Evolutionary conservation across 495 filamentous ascomycete species (phyloP).

Genomic region (Penicillium longicatenatum): DNA sequence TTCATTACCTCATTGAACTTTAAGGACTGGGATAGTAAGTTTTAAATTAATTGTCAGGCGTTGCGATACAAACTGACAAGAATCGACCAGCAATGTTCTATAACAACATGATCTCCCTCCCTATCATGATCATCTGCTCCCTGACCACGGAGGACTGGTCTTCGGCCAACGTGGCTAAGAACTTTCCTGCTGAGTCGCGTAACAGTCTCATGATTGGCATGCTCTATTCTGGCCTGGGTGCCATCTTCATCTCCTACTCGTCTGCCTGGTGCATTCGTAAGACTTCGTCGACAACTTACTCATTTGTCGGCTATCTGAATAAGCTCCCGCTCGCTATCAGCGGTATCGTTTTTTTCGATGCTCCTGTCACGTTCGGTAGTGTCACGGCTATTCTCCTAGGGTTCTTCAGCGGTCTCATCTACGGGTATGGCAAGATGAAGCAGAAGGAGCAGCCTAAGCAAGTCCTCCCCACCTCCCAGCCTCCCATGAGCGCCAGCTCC

Average conservation of each 20-base stretch:
- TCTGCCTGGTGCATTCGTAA: slow-evolving; percentile 98
- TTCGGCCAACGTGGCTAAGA: slow-evolving; percentile 73
- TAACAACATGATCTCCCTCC: slow-evolving; percentile 98
- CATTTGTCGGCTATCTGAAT: slow-evolving; percentile 97
- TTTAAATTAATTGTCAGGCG: not conserved
- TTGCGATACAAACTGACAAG: not conserved
- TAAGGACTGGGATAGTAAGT: slow-evolving; percentile 98
- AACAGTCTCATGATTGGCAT: slow-evolving; percentile 81
- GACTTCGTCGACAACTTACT: slow-evolving; percentile 95
- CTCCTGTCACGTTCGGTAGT: slow-evolving; percentile 85
- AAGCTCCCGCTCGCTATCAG: slow-evolving; percentile 93
- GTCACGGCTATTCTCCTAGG: slow-evolving; percentile 87
- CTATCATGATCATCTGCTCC: slow-evolving; percentile 81
- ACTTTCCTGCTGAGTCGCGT: slow-evolving; percentile 80
- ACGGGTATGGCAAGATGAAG: slow-evolving; percentile 86
- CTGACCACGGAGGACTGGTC: slow-evolving; percentile 92
- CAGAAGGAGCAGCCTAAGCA: slow-evolving; percentile 45
- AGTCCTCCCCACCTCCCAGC: not conserved
- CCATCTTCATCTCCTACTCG: slow-evolving; percentile 98
- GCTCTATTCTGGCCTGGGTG: slow-evolving; percentile 88
- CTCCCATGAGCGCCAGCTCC: not conserved
- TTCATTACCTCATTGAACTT: slow-evolving; percentile 99
- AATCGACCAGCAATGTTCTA: slow-evolving; percentile 90
- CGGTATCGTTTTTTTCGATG: slow-evolving; percentile 92
- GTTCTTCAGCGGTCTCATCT: slow-evolving; percentile 90